Conservation (phyloP, 306 rosid species). For the Vicia villosa region DNA sequence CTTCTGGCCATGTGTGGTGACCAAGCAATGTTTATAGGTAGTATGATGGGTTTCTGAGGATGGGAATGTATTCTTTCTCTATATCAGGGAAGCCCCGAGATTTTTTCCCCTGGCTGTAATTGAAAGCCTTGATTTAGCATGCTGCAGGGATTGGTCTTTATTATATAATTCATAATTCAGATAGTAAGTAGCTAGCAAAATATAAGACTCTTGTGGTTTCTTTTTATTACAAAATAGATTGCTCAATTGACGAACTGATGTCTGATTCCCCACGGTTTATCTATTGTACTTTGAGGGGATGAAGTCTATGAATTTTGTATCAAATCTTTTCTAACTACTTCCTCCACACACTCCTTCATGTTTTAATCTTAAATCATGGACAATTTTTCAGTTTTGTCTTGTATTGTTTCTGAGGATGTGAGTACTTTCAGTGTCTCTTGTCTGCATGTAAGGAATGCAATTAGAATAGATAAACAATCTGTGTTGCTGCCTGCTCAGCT, state of each 20-base stretch:
- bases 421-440: background rate
- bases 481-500: slow-evolving; percentile 13
- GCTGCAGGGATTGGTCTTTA: slow-evolving; percentile 61
- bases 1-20: slow-evolving; percentile 46
- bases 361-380: background rate
- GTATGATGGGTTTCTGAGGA: slow-evolving; percentile 57
- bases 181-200: slow-evolving; percentile 53
- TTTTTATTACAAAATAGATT: slow-evolving; percentile 52
- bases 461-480: background rate
- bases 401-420: background rate
- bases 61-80: slow-evolving; percentile 64
- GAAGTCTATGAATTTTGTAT: slow-evolving; percentile 59
- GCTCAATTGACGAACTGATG: slow-evolving; percentile 46
- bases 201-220: slow-evolving; percentile 49
- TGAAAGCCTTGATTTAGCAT: slow-evolving; percentile 77
- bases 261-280: slow-evolving; percentile 40
- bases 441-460: slow-evolving; percentile 4
- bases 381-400: background rate
- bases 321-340: slow-evolving; percentile 40
- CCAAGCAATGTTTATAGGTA: slow-evolving; percentile 45
- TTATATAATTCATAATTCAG: slow-evolving; percentile 47
- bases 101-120: slow-evolving; percentile 67
- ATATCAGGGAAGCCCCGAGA: slow-evolving; percentile 67
- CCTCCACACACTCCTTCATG: slow-evolving; percentile 4
- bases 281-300: slow-evolving; percentile 47